phyloP scores from a whole-genome alignment of 1,139 yeast genomes.

The Ashbya aceris region DNA sequence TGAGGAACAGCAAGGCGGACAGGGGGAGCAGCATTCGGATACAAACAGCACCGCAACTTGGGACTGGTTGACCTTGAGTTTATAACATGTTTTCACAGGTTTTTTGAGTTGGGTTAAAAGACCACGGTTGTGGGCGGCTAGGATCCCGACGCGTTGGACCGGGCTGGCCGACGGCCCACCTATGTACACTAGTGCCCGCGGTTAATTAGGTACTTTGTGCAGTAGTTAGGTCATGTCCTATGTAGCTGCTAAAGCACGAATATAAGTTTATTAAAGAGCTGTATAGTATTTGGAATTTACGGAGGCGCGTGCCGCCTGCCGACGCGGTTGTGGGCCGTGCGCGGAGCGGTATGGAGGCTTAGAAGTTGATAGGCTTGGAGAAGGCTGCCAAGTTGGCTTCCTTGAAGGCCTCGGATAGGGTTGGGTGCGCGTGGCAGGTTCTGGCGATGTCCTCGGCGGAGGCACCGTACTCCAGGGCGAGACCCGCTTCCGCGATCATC shows the following conservation, averaged over 20 bases:
- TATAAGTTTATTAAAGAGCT: too few relatives aligned
- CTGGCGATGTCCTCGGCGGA: slow-evolving; percentile 96
- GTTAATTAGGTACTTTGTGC: too few relatives aligned
- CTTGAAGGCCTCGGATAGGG: slow-evolving; percentile 94
- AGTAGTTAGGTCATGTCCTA: too few relatives aligned
- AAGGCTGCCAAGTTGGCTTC: slow-evolving; percentile 95
- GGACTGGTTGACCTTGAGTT: slow-evolving; percentile 4
- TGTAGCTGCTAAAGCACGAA: too few relatives aligned
- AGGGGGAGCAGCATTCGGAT: not conserved
- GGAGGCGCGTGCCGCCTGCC: too few relatives aligned
- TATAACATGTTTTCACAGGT: not conserved
- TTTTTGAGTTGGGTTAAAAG: too few relatives aligned
- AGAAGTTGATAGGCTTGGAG: slow-evolving; percentile 82
- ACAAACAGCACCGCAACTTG: not conserved
- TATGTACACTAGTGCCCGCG: too few relatives aligned
- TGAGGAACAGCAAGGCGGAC: not conserved
- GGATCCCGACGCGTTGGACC: too few relatives aligned
- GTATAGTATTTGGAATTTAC: too few relatives aligned
- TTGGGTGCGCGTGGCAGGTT: slow-evolving; percentile 98
- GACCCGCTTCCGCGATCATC: slow-evolving; percentile 97
- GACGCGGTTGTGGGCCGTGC: too few relatives aligned
- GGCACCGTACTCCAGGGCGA: slow-evolving; percentile 98
- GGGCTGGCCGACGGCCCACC: too few relatives aligned
- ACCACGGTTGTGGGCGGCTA: too few relatives aligned
- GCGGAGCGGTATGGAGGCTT: slow-evolving; percentile 16